Evolutionary conservation across 2,329 filamentous ascomycete genomes (phyloP).

Genomic region (Trichoderma cornu-damae): DNA sequence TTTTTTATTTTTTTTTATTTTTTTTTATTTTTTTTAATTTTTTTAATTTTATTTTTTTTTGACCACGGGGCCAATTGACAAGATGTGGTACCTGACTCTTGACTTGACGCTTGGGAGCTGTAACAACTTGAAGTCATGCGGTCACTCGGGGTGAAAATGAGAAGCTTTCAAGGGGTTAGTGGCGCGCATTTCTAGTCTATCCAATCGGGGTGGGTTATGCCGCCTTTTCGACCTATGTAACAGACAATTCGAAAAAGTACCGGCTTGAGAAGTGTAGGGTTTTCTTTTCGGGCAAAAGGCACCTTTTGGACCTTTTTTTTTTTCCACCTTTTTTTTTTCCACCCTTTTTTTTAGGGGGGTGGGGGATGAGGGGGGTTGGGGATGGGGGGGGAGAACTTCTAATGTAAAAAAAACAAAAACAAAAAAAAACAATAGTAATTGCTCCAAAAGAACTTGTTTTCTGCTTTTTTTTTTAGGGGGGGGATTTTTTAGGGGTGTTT

Average conservation of each 20-base stretch:
- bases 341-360: no score
- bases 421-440: no score
- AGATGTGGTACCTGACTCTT: slow-evolving; percentile 4
- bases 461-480: no score
- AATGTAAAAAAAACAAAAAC: no score
- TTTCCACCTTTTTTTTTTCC: no score
- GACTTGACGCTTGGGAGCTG: no score
- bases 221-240: background rate
- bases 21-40: slow-evolving; percentile 6
- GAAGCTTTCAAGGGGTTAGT: background rate
- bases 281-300: no score
- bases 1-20: slow-evolving; percentile 10
- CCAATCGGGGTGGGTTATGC: slow-evolving; percentile 1
- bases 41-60: no score
- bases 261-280: background rate
- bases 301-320: background rate
- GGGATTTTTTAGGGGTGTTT: no score
- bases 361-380: no score
- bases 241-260: slow-evolving; percentile 12
- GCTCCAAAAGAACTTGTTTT: no score
- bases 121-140: background rate
- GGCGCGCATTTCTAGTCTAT: background rate
- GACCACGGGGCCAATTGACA: background rate
- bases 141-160: background rate
- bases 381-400: no score